Percentiles rank a stretch among this genome's conserved stretches.
phyloP scores from a whole-genome alignment of 1,284 basidiomycete species.

The Lignosus rhinocerotis region DNA sequence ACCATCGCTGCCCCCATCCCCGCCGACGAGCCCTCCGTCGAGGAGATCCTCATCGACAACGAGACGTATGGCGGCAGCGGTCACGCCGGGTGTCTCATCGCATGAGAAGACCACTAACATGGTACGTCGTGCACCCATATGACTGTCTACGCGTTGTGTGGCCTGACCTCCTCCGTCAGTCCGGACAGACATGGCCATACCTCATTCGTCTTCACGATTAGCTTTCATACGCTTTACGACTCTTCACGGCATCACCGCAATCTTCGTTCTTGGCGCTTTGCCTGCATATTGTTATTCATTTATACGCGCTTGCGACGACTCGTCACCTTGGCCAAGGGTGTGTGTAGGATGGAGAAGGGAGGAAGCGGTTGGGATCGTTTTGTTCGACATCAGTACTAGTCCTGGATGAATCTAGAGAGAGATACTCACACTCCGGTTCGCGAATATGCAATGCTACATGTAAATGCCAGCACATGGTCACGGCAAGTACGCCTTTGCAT shows the following conservation, averaged over 20 bases:
- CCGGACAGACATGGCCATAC: not conserved
- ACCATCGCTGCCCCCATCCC: conserved; percentile 4
- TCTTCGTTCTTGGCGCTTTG: conserved; percentile 15
- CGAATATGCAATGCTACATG: no score
- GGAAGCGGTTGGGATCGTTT: not conserved
- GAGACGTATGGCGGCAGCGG: conserved; percentile 7
- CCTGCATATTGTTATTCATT: conserved; percentile 11
- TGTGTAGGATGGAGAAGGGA: not conserved
- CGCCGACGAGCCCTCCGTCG: conserved; percentile 15
- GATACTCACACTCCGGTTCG: not conserved
- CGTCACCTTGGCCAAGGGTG: conserved; percentile 1
- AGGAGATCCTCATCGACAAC: conserved; percentile 17
- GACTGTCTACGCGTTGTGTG: not conserved
- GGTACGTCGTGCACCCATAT: conserved; percentile 1
- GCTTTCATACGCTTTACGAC: conserved; percentile 7
- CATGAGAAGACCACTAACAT: conserved; percentile 8
- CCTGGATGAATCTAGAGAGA: conserved; percentile 15
- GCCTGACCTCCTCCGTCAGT: not conserved
- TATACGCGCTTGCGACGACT: not conserved
- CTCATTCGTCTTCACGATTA: conserved; percentile 2
- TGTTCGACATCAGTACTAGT: conserved; percentile 4
- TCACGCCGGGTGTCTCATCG: conserved; percentile 16
- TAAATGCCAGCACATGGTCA: no score
- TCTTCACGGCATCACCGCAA: conserved; percentile 11
- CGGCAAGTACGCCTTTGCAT: no score